phyloP scores from a whole-genome alignment of 2,329 filamentous ascomycete genomes.

The Nothomitra cinnamomea region DNA sequence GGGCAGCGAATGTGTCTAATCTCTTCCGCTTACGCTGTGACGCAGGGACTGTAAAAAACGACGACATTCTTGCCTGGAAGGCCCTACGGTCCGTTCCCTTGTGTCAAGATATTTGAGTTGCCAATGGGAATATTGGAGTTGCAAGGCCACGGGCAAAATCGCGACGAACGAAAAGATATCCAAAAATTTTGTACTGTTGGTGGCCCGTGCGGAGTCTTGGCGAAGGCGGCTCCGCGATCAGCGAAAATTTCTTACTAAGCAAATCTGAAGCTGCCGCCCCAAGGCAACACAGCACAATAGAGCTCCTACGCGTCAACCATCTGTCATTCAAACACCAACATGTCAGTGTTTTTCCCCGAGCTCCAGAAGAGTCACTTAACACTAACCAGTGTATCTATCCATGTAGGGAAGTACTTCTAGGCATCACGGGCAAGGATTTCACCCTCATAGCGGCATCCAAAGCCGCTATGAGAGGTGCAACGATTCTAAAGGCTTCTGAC shows the following conservation, averaged over 20 bases:
- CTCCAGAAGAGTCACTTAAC: too few species aligned
- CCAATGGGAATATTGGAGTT: not conserved
- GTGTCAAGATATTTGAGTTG: not conserved
- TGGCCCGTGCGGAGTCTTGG: not conserved
- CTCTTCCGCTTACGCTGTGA: conserved; percentile 86
- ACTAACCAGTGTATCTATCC: not conserved
- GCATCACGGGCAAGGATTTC: conserved; percentile 98
- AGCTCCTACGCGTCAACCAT: conserved; percentile 13
- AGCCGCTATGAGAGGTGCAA: conserved; percentile 93
- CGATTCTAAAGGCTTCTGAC: conserved; percentile 84
- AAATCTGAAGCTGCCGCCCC: conserved; percentile 13
- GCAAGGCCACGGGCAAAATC: not conserved
- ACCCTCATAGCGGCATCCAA: conserved; percentile 95
- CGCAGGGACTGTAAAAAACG: conserved; percentile 82
- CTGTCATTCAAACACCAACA: conserved; percentile 13
- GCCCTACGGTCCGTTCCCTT: not conserved
- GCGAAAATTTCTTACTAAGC: too few species aligned
- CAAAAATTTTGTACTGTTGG: conserved; percentile 5
- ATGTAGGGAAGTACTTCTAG: conserved; percentile 84
- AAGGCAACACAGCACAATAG: conserved; percentile 26
- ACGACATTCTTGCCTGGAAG: conserved; percentile 49
- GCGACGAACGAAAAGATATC: not conserved
- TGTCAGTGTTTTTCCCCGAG: conserved; percentile 14
- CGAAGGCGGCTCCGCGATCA: not conserved
- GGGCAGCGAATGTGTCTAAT: conserved; percentile 27